Percentiles rank a stretch among this genome's conserved stretches.
Evolutionary conservation across 495 filamentous ascomycete genomes (phyloP).

Genomic region (Neurospora tetraspora): DNA sequence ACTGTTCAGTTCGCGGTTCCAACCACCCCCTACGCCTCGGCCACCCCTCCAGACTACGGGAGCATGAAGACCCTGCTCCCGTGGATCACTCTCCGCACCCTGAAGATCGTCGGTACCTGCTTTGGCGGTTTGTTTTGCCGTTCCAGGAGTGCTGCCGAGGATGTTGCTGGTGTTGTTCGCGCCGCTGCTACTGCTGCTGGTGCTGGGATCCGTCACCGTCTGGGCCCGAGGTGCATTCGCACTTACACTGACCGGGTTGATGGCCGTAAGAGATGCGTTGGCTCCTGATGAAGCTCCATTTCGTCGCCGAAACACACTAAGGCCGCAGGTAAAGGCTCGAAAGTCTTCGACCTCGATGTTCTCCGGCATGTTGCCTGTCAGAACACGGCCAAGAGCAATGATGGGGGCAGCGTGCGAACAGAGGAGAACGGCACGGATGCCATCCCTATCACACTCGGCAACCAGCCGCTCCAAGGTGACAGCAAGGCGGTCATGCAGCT

Average conservation of each 20-base stretch:
- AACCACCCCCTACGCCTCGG: slow-evolving; percentile 67
- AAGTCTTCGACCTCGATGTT: slow-evolving; percentile 68
- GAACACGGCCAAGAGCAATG: slow-evolving; percentile 70
- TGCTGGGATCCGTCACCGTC: background rate
- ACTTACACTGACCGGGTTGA: too few species aligned
- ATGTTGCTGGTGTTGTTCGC: slow-evolving; percentile 1
- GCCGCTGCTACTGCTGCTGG: background rate
- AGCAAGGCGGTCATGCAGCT: slow-evolving; percentile 73
- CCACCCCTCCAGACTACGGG: slow-evolving; percentile 50
- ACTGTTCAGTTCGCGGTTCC: slow-evolving; percentile 69
- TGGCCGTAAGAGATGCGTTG: background rate
- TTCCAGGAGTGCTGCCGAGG: slow-evolving; percentile 3
- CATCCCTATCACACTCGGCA: slow-evolving; percentile 52
- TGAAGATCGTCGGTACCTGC: slow-evolving; percentile 23
- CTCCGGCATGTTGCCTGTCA: slow-evolving; percentile 68
- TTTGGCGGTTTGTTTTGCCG: slow-evolving; percentile 13
- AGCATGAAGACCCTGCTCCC: slow-evolving; percentile 24
- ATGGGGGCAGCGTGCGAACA: slow-evolving; percentile 87
- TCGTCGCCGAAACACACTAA: slow-evolving; percentile 47
- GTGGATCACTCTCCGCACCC: slow-evolving; percentile 5
- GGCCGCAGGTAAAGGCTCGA: slow-evolving; percentile 69
- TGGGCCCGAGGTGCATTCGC: background rate
- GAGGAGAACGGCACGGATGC: slow-evolving; percentile 58
- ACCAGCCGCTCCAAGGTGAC: slow-evolving; percentile 62
- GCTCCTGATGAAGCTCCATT: background rate